Conservation (phyloP, 352 stramenopile genomes). For the Phytophthora cactorum region DNA sequence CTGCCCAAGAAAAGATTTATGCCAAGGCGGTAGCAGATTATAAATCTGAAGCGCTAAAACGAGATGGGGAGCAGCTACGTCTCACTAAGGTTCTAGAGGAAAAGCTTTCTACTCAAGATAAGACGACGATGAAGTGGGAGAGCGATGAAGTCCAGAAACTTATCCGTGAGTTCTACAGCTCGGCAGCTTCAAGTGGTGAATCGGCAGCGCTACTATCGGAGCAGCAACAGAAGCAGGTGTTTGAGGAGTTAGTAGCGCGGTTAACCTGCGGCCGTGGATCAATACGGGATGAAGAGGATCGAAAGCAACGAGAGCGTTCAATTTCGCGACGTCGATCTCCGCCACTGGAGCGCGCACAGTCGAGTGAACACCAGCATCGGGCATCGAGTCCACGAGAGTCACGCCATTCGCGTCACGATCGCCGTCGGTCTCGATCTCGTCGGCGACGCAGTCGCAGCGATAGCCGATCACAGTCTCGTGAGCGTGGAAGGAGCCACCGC, state of each 20-base stretch:
- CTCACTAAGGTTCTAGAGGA: conserved; percentile 41
- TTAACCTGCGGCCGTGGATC: neutral
- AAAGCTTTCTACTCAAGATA: conserved; percentile 26
- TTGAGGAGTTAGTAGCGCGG: conserved; percentile 26
- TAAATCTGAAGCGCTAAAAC: conserved; percentile 40
- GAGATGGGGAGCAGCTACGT: conserved; percentile 39
- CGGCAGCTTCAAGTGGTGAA: conserved; percentile 19
- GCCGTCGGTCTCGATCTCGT: conserved; percentile 24
- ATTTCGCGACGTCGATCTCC: conserved; percentile 13
- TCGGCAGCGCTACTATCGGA: conserved; percentile 21
- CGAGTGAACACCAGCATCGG: conserved; percentile 6
- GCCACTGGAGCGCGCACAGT: conserved; percentile 3
- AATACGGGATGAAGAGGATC: neutral
- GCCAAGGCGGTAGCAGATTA: conserved; percentile 47
- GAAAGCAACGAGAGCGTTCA: conserved; percentile 10
- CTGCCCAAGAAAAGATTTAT: conserved; percentile 64
- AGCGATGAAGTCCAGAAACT: conserved; percentile 32
- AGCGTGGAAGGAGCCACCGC: conserved; percentile 16
- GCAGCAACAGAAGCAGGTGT: conserved; percentile 37
- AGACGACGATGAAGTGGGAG: conserved; percentile 24
- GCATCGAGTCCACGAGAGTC: conserved; percentile 19
- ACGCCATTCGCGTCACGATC: conserved; percentile 21
- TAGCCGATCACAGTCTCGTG: conserved; percentile 27
- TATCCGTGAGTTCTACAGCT: conserved; percentile 38
- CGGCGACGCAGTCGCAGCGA: conserved; percentile 27